Conservation (phyloP, 805 yeast species). For the Lachancea kluyveri region DNA sequence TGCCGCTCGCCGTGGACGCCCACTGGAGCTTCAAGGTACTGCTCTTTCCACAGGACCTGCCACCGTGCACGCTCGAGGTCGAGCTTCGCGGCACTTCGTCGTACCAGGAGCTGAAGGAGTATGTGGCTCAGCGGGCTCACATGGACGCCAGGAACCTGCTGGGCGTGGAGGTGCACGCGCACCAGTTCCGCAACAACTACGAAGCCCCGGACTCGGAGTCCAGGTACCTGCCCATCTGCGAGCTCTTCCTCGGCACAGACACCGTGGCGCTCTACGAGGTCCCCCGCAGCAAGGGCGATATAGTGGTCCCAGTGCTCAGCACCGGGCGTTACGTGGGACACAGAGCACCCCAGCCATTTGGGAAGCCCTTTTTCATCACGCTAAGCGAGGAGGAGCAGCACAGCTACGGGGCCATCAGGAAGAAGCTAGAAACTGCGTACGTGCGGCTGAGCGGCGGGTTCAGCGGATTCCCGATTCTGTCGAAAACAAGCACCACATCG, state of each 20-base stretch:
- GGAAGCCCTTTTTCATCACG: conserved; percentile 69
- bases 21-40: conserved; percentile 64
- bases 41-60: conserved; percentile 53
- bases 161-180: conserved; percentile 59
- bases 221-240: conserved; percentile 56
- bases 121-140: conserved; percentile 44
- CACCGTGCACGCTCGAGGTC: conserved; percentile 52
- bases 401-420: conserved; percentile 53
- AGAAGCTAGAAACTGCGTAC: conserved; percentile 46
- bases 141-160: conserved; percentile 35
- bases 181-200: conserved; percentile 63
- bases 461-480: conserved; percentile 27
- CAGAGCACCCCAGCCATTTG: conserved; percentile 48
- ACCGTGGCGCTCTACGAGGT: conserved; percentile 59
- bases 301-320: conserved; percentile 58
- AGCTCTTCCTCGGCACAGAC: conserved; percentile 58
- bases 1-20: conserved; percentile 77
- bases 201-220: conserved; percentile 50
- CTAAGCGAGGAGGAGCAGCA: conserved; percentile 44
- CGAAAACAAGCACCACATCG: conserved; percentile 17
- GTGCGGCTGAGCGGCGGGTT: conserved; percentile 42
- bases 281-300: conserved; percentile 36
- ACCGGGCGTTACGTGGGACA: conserved; percentile 35
- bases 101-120: conserved; percentile 53
- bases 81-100: conserved; percentile 64